Percentiles rank a stretch among this genome's conserved stretches.
Conservation (phyloP, 2,329 filamentous ascomycete genomes). For the Dactylellina haptotyla region DNA sequence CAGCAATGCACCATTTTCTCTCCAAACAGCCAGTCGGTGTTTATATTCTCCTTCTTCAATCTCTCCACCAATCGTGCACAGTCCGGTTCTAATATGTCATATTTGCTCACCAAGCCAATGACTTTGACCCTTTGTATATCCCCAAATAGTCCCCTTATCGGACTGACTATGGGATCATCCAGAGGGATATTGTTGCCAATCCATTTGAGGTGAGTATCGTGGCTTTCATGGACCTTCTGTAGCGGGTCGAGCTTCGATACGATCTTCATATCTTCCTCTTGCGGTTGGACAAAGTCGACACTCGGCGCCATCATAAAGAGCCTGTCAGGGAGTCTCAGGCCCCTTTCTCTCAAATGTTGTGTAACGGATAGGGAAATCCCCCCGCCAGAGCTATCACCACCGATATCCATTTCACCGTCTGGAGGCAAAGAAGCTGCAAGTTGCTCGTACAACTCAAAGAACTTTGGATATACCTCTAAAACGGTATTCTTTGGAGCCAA, state of each 20-base stretch:
- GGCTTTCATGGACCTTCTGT: slow-evolving; percentile 20
- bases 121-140: slow-evolving; percentile 10
- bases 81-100: slow-evolving; percentile 37
- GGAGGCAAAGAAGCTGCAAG: background rate
- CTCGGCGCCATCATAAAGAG: slow-evolving; percentile 42
- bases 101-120: slow-evolving; percentile 17
- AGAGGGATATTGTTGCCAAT: slow-evolving; percentile 1
- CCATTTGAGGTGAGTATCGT: slow-evolving; percentile 22
- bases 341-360: slow-evolving; percentile 18
- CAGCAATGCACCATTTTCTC: slow-evolving; percentile 41
- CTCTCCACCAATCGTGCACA: slow-evolving; percentile 11
- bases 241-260: slow-evolving; percentile 25
- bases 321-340: slow-evolving; percentile 8
- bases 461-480: slow-evolving; percentile 25
- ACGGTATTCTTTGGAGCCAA: slow-evolving; percentile 27
- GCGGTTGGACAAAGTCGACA: slow-evolving; percentile 32
- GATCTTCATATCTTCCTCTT: slow-evolving; percentile 25
- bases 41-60: slow-evolving; percentile 16
- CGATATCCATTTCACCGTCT: slow-evolving; percentile 24
- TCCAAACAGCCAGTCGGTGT: slow-evolving; percentile 24
- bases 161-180: slow-evolving; percentile 22
- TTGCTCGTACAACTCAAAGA: slow-evolving; percentile 39
- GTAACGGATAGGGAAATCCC: slow-evolving; percentile 27
- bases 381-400: slow-evolving; percentile 39
- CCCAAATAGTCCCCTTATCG: slow-evolving; percentile 15